These are phyloP conservation scores for Daedaleopsis nitida DNA, from an alignment of 768 basidiomycete species.

Conservation along the genomic window DNA sequence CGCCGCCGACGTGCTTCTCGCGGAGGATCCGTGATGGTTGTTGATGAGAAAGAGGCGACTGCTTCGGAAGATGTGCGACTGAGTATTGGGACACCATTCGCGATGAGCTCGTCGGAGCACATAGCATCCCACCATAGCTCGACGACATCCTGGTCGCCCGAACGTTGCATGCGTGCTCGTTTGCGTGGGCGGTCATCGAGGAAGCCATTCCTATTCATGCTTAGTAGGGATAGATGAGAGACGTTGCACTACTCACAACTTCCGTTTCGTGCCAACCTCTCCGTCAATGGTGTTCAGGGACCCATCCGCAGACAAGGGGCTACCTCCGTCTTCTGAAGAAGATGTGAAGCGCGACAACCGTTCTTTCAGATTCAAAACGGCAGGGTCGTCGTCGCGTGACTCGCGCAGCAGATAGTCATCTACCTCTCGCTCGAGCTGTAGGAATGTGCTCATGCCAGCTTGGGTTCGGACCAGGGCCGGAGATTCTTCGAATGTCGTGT, in stretches of 20 bases:
- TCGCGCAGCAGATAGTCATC: conserved; percentile 29
- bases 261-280: conserved; percentile 63
- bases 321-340: conserved; percentile 24
- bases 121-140: conserved; percentile 79
- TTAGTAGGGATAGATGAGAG: not conserved
- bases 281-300: conserved; percentile 31
- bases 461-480: conserved; percentile 71
- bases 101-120: conserved; percentile 59
- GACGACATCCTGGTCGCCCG: conserved; percentile 46
- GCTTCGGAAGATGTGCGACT: conserved; percentile 30
- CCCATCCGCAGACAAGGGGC: conserved; percentile 29
- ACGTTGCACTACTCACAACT: conserved; percentile 42
- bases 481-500: conserved; percentile 62
- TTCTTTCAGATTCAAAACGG: conserved; percentile 21
- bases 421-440: conserved; percentile 57
- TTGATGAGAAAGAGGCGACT: conserved; percentile 24
- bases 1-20: conserved; percentile 22
- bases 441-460: conserved; percentile 72
- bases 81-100: conserved; percentile 61
- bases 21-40: conserved; percentile 20
- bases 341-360: conserved; percentile 24
- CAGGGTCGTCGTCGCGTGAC: conserved; percentile 2
- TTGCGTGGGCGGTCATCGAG: conserved; percentile 58
- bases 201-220: conserved; percentile 28
- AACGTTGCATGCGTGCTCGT: conserved; percentile 50